These are phyloP conservation scores for Pleurotus platypus DNA, from an alignment of 768 basidiomycete genomes.

Conservation along the genomic window DNA sequence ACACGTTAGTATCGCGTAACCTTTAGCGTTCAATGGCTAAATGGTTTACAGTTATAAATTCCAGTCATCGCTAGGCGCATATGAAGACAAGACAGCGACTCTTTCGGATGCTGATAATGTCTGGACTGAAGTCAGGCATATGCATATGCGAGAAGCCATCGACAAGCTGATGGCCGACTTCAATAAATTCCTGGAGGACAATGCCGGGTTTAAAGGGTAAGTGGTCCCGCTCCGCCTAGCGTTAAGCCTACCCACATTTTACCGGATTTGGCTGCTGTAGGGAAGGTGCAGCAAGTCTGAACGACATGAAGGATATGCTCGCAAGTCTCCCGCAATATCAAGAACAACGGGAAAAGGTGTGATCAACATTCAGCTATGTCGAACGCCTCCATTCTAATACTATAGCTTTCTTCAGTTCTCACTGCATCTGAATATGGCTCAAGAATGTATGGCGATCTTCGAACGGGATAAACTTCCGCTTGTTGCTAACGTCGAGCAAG, in stretches of 20 bases:
- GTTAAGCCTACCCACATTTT: neutral
- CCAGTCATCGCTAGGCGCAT: slow-evolving; percentile 79
- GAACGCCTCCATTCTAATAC: too few species aligned
- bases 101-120: slow-evolving; percentile 87
- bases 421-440: slow-evolving; percentile 93
- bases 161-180: slow-evolving; percentile 97
- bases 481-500: slow-evolving; percentile 91
- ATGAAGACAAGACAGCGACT: slow-evolving; percentile 83
- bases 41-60: slow-evolving; percentile 77
- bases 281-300: slow-evolving; percentile 81
- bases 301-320: slow-evolving; percentile 99
- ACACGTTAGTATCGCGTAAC: slow-evolving; percentile 49
- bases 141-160: slow-evolving; percentile 99
- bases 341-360: slow-evolving; percentile 92
- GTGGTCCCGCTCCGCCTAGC: slow-evolving; percentile 13
- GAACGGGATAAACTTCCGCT: slow-evolving; percentile 82
- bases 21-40: neutral
- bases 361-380: slow-evolving; percentile 1
- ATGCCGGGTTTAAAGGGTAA: slow-evolving; percentile 91
- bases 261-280: slow-evolving; percentile 27
- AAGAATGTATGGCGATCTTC: slow-evolving; percentile 94
- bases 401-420: slow-evolving; percentile 64
- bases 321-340: slow-evolving; percentile 92
- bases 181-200: slow-evolving; percentile 89
- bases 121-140: slow-evolving; percentile 91